A percentile compares a stretch with the other conserved stretches of the same genome.
Conservation (phyloP, 306 rosid genomes). For the Spatholobus suberectus region DNA sequence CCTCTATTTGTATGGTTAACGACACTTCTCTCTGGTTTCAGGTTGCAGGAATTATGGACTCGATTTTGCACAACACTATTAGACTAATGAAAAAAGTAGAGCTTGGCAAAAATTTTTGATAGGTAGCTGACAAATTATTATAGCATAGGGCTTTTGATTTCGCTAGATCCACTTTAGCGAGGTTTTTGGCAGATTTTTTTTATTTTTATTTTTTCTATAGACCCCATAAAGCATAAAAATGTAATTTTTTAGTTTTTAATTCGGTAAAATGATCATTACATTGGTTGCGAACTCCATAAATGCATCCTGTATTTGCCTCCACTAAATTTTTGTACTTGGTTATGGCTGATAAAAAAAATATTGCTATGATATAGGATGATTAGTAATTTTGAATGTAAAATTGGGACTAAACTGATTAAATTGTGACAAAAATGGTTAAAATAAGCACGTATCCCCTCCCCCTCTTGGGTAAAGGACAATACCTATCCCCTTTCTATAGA, state of each 20-base stretch:
- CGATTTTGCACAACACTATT: slow-evolving; percentile 82
- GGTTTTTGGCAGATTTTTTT: slow-evolving; percentile 21
- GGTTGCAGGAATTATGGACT: slow-evolving; percentile 98
- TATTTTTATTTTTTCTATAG: slow-evolving; percentile 7
- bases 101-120: slow-evolving; percentile 90
- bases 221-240: slow-evolving; percentile 34
- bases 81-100: slow-evolving; percentile 86
- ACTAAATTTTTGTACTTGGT: slow-evolving; percentile 1
- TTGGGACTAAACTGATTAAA: background rate
- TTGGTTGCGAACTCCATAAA: slow-evolving; percentile 31
- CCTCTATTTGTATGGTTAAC: slow-evolving; percentile 40
- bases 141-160: slow-evolving; percentile 47
- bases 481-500: no score
- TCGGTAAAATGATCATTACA: slow-evolving; percentile 13
- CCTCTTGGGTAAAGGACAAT: no score
- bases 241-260: slow-evolving; percentile 35
- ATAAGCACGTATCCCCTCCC: no score
- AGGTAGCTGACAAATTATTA: slow-evolving; percentile 43
- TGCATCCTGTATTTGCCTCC: slow-evolving; percentile 18
- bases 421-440: background rate
- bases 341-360: slow-evolving; percentile 20
- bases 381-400: background rate
- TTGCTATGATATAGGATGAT: background rate
- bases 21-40: slow-evolving; percentile 54
- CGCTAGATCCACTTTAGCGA: slow-evolving; percentile 36